Percentiles rank a stretch among this genome's conserved stretches.
Conservation (phyloP, 148 eudicot genomes). For the Amaranthus palmeri region DNA sequence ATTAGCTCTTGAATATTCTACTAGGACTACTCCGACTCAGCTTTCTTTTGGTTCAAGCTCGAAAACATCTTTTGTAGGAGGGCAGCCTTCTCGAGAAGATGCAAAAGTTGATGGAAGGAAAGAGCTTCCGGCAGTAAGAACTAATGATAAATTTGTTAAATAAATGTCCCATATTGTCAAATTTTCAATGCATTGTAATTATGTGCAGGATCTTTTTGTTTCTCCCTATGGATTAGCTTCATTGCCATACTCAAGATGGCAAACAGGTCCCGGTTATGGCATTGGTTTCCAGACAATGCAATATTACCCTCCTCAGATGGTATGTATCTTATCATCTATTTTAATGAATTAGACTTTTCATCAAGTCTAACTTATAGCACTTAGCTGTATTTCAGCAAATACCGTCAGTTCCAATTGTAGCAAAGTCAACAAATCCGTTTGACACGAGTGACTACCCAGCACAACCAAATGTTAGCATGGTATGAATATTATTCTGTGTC, state of each 20-base stretch:
- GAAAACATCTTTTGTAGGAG: constrained; percentile 19
- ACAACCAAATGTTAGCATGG: constrained; percentile 39
- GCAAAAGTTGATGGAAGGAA: constrained; percentile 37
- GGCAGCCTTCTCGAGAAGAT: constrained; percentile 20
- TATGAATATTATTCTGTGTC: constrained; percentile 20
- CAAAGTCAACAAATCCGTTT: constrained; percentile 65
- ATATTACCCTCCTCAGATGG: constrained; percentile 44
- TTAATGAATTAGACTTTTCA: neutral
- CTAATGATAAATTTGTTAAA: neutral
- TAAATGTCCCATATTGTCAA: neutral
- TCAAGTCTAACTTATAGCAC: neutral
- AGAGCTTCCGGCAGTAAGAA: constrained; percentile 62
- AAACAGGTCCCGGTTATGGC: constrained; percentile 40
- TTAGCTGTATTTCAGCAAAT: constrained; percentile 35
- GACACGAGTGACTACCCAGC: constrained; percentile 39
- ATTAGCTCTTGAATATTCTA: constrained; percentile 19
- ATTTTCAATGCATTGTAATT: neutral
- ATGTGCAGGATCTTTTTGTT: constrained; percentile 58
- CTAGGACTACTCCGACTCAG: constrained; percentile 22
- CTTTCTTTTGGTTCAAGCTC: constrained; percentile 19
- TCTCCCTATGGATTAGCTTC: constrained; percentile 33
- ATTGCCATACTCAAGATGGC: constrained; percentile 44
- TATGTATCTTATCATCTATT: constrained; percentile 16
- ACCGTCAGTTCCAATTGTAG: constrained; percentile 27
- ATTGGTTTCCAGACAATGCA: constrained; percentile 44